Conservation (phyloP, 2,329 filamentous ascomycete genomes). For the Ophiostoma tasmaniense region DNA sequence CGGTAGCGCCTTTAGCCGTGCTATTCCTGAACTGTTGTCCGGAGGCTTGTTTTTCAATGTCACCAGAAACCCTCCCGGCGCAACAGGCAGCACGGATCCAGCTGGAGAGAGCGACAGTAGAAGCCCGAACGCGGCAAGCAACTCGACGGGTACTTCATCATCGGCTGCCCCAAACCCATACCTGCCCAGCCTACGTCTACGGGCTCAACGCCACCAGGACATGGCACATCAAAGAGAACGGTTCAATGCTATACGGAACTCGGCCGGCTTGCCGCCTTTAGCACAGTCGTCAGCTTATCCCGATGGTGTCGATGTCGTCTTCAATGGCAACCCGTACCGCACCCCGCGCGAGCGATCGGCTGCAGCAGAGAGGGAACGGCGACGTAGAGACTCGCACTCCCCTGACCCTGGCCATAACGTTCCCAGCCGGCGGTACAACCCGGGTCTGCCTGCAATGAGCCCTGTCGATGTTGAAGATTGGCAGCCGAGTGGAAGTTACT, state of each 20-base stretch:
- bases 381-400: slow-evolving; percentile 21
- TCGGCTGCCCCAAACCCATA: neutral
- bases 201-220: neutral
- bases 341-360: slow-evolving; percentile 15
- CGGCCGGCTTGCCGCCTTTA: slow-evolving; percentile 13
- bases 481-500: neutral
- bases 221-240: slow-evolving; percentile 20
- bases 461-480: neutral
- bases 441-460: neutral
- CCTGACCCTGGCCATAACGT: slow-evolving; percentile 10
- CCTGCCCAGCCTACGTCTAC: neutral
- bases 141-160: neutral
- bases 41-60: neutral
- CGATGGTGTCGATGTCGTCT: neutral
- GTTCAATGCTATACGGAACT: slow-evolving; percentile 23
- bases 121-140: neutral
- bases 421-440: slow-evolving; percentile 6
- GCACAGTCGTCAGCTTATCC: neutral
- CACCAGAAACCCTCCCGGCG: neutral
- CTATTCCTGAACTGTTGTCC: neutral
- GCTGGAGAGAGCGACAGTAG: neutral
- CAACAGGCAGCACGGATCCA: neutral
- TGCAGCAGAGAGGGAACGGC: slow-evolving; percentile 16
- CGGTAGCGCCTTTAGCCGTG: neutral
- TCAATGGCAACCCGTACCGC: slow-evolving; percentile 11